Percentiles rank a stretch among this genome's conserved stretches.
Conservation (phyloP, 768 basidiomycete genomes). For the Boletus fagicola region DNA sequence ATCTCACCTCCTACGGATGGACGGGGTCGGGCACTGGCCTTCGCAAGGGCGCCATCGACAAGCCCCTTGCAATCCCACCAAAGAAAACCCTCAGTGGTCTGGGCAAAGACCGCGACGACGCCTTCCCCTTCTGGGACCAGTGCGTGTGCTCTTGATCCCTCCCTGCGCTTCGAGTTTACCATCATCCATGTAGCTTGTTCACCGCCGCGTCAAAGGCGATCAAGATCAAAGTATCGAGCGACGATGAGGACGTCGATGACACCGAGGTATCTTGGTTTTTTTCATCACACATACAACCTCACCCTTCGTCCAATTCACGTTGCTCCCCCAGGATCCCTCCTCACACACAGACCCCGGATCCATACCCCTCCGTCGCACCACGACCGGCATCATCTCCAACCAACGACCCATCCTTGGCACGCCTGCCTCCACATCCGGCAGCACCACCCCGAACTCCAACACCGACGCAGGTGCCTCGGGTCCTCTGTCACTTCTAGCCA, state of each 20-base stretch:
- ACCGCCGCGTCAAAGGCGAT: conserved; percentile 81
- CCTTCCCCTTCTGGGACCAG: conserved; percentile 99
- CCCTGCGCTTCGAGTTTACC: not conserved
- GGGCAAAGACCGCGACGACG: conserved; percentile 92
- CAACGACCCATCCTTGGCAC: conserved; percentile 55
- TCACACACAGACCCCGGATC: conserved; percentile 13
- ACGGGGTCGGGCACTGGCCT: conserved; percentile 80
- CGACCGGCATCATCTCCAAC: conserved; percentile 75
- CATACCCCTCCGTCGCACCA: conserved; percentile 51
- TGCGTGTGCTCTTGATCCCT: conserved; percentile 48
- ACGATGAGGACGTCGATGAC: conserved; percentile 46
- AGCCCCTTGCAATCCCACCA: conserved; percentile 75
- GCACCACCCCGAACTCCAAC: conserved; percentile 37
- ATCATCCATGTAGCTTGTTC: conserved; percentile 48
- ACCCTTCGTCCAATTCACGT: not conserved
- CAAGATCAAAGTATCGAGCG: conserved; percentile 59
- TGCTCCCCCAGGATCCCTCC: conserved; percentile 13
- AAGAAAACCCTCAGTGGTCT: conserved; percentile 85
- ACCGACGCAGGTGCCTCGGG: conserved; percentile 1
- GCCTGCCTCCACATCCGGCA: conserved; percentile 46
- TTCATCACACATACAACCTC: no score
- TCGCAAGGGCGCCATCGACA: conserved; percentile 74
- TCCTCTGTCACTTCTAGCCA: conserved; percentile 51
- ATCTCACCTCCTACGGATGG: conserved; percentile 85
- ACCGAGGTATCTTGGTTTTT: conserved; percentile 7